Evolutionary conservation across 2,329 filamentous ascomycete species (phyloP).

Genomic region (Aspergillus pseudoterreus): DNA sequence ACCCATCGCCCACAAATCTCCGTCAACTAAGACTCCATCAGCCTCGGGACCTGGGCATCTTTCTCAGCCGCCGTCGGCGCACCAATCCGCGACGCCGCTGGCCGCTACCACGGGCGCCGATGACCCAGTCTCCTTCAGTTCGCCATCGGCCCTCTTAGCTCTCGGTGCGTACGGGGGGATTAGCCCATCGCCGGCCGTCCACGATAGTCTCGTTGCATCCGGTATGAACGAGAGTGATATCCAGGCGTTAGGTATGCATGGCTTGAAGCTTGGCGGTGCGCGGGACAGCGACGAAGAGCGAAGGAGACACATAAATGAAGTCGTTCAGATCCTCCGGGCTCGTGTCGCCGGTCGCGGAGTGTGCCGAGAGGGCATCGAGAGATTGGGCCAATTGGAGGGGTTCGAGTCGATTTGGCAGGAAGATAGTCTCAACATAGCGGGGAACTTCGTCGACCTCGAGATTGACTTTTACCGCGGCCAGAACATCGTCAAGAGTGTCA

Average conservation of each 20-base stretch:
- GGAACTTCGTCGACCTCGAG: conserved; percentile 45
- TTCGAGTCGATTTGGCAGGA: conserved; percentile 48
- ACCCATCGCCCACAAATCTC: conserved; percentile 43
- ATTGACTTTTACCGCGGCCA: conserved; percentile 41
- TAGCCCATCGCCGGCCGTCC: conserved; percentile 36
- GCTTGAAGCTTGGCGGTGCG: conserved; percentile 32
- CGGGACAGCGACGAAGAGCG: conserved; percentile 42
- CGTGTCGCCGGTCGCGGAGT: conserved; percentile 42
- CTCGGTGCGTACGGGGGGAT: conserved; percentile 42
- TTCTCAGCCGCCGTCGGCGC: conserved; percentile 34
- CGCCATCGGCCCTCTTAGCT: conserved; percentile 43
- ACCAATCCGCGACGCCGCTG: conserved; percentile 44
- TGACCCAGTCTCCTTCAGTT: conserved; percentile 42
- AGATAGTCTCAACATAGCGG: conserved; percentile 44
- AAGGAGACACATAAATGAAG: conserved; percentile 38
- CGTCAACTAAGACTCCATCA: conserved; percentile 43
- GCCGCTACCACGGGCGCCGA: conserved; percentile 35
- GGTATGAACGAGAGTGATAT: conserved; percentile 39
- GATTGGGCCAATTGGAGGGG: conserved; percentile 40
- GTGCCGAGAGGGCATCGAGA: conserved; percentile 42
- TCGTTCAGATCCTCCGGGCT: conserved; percentile 37
- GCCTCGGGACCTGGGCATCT: conserved; percentile 33
- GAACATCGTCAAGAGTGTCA: conserved; percentile 42
- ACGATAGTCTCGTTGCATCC: conserved; percentile 33
- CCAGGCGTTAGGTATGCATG: conserved; percentile 36